These are phyloP conservation scores for Apiotrichum gamsii DNA, from an alignment of 1,284 basidiomycete genomes.

Conservation along the genomic window DNA sequence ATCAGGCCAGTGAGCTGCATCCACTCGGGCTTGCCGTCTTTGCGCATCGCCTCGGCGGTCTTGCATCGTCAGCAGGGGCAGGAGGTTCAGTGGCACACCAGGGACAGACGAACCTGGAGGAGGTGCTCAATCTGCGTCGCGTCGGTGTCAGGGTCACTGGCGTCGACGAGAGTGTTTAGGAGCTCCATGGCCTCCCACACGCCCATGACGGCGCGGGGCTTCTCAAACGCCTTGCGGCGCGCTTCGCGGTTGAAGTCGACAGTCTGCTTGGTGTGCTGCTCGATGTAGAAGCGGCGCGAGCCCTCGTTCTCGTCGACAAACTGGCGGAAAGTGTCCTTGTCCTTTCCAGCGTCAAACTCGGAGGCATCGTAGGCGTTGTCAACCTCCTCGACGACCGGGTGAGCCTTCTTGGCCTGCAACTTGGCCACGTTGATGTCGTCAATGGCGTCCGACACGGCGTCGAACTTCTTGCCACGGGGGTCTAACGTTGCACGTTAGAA, in stretches of 20 bases:
- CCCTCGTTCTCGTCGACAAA: constrained; percentile 65
- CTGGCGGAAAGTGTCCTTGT: constrained; percentile 57
- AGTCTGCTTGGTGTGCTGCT: constrained; percentile 86
- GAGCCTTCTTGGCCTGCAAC: background rate
- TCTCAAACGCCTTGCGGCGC: constrained; percentile 38
- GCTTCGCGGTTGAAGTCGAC: constrained; percentile 74
- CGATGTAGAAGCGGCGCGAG: constrained; percentile 75
- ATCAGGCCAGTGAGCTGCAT: constrained; percentile 75
- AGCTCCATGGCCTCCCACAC: constrained; percentile 89
- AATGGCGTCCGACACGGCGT: constrained; percentile 62
- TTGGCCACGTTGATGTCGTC: constrained; percentile 53
- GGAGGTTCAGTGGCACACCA: no score
- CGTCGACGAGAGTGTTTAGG: constrained; percentile 80
- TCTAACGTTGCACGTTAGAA: no score
- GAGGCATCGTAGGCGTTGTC: constrained; percentile 55
- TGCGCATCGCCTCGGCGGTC: constrained; percentile 82
- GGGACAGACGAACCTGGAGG: no score
- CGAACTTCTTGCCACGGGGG: constrained; percentile 47
- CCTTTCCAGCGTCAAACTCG: constrained; percentile 64
- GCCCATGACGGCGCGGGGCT: constrained; percentile 40
- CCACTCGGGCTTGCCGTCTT: constrained; percentile 71
- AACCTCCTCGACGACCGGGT: background rate
- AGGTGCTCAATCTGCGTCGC: constrained; percentile 84
- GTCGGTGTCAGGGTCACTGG: constrained; percentile 55
- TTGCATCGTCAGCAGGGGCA: no score